Conservation (phyloP, 805 yeast species). For the Yarrowia sp. region DNA sequence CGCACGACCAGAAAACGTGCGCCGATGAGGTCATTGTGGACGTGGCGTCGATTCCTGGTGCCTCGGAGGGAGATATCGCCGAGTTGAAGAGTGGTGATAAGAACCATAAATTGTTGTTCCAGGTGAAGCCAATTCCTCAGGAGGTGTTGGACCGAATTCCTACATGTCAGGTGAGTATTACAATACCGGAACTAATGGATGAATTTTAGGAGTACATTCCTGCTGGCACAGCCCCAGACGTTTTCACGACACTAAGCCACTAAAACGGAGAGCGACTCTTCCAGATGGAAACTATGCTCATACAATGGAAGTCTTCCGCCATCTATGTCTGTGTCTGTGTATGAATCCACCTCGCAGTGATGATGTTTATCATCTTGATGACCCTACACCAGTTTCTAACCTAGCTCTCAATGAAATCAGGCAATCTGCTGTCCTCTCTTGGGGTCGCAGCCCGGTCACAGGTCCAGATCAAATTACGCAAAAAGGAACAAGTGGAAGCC, state of each 20-base stretch:
- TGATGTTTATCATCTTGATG: too few relatives aligned
- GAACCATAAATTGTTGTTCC: constrained; percentile 33
- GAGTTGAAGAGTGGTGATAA: constrained; percentile 45
- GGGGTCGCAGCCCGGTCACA: constrained; percentile 62
- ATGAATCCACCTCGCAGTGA: too few relatives aligned
- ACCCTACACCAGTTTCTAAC: too few relatives aligned
- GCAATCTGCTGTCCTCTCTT: constrained; percentile 37
- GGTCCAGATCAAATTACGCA: constrained; percentile 30
- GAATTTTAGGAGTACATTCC: neutral
- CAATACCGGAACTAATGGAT: too few relatives aligned
- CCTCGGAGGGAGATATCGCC: constrained; percentile 71
- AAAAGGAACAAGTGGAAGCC: constrained; percentile 53
- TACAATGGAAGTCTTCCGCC: too few relatives aligned
- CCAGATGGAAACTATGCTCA: too few relatives aligned
- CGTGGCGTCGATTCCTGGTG: constrained; percentile 49
- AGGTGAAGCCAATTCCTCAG: constrained; percentile 25
- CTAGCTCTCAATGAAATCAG: constrained; percentile 30
- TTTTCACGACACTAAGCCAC: too few relatives aligned
- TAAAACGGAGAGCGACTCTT: too few relatives aligned
- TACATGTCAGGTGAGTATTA: constrained; percentile 6
- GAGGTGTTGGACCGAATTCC: constrained; percentile 7
- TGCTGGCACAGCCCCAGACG: too few relatives aligned
- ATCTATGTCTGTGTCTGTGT: too few relatives aligned
- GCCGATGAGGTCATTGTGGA: constrained; percentile 62
- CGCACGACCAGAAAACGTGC: constrained; percentile 67